Percentiles rank a stretch among this genome's conserved stretches.
phyloP scores from a whole-genome alignment of 2,329 filamentous ascomycete species.

The Curvularia hawaiiensis region DNA sequence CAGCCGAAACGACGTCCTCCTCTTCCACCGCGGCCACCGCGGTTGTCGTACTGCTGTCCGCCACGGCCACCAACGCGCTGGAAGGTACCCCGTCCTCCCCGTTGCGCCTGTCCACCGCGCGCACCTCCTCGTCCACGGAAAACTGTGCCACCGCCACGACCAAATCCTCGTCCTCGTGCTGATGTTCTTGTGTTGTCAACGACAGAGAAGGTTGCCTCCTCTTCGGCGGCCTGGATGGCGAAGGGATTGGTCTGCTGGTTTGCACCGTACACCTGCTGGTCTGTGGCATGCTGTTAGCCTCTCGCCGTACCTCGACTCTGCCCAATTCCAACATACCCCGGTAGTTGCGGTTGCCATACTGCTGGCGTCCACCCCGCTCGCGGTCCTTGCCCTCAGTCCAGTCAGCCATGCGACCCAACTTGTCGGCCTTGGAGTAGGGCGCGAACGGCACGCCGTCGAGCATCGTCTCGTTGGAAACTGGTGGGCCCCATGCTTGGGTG shows the following conservation, averaged over 20 bases:
- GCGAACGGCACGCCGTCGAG: conserved; percentile 96
- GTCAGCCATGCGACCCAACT: conserved; percentile 98
- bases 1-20: conserved; percentile 91
- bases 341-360: conserved; percentile 86
- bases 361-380: conserved; percentile 80
- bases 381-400: conserved; percentile 91
- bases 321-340: conserved; percentile 65
- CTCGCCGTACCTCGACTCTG: background rate
- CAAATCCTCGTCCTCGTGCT: conserved; percentile 79
- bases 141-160: conserved; percentile 84
- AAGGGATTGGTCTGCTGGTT: conserved; percentile 79
- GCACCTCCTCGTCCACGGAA: conserved; percentile 75
- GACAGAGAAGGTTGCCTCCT: conserved; percentile 96
- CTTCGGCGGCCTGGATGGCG: conserved; percentile 88
- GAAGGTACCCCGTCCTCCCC: conserved; percentile 72
- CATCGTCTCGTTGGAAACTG: conserved; percentile 81
- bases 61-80: conserved; percentile 72
- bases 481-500: conserved; percentile 75
- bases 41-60: conserved; percentile 73
- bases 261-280: conserved; percentile 96
- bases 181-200: conserved; percentile 93
- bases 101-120: conserved; percentile 76
- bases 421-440: conserved; percentile 98
- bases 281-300: conserved; percentile 54
- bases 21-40: conserved; percentile 69